Evolutionary conservation across 169 alveolate genomes (phyloP).

Genomic region (Cryptosporidium felis): DNA sequence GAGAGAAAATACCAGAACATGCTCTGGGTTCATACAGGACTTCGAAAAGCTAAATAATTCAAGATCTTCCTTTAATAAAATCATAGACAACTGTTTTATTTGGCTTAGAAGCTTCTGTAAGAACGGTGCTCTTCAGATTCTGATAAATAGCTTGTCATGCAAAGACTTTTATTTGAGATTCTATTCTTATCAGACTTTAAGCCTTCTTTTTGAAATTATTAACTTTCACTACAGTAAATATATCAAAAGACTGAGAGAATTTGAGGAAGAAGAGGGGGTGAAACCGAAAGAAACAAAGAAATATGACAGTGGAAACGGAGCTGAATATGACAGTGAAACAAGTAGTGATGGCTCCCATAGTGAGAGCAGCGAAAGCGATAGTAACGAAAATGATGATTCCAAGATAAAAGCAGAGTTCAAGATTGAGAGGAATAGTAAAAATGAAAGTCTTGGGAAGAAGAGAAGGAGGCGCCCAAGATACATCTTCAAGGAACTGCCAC

Average conservation of each 20-base stretch:
- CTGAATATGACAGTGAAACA: too few species aligned
- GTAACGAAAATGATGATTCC: not conserved
- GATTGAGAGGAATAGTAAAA: not conserved
- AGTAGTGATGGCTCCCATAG: too few species aligned
- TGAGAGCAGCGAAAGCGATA: too few species aligned
- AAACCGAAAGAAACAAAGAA: not conserved
- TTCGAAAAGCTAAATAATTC: not conserved
- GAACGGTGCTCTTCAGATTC: conserved; percentile 43
- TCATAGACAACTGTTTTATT: conserved; percentile 21
- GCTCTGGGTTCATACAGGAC: conserved; percentile 35
- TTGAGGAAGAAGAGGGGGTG: not conserved
- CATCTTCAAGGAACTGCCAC: conserved; percentile 54
- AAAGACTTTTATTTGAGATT: conserved; percentile 24
- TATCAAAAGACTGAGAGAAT: not conserved
- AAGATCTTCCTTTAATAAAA: not conserved
- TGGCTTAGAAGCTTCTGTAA: conserved; percentile 53
- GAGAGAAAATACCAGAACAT: not conserved
- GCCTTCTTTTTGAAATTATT: conserved; percentile 11
- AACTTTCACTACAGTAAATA: conserved; percentile 15
- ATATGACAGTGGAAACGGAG: not conserved
- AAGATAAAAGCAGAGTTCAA: not conserved
- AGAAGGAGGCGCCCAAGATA: not conserved
- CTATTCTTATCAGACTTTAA: conserved; percentile 24
- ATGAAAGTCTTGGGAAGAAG: not conserved
- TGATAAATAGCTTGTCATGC: conserved; percentile 13